Base-by-base conservation (phyloP, 345 rosid species). In the Moricandia moricandioides region DNA sequence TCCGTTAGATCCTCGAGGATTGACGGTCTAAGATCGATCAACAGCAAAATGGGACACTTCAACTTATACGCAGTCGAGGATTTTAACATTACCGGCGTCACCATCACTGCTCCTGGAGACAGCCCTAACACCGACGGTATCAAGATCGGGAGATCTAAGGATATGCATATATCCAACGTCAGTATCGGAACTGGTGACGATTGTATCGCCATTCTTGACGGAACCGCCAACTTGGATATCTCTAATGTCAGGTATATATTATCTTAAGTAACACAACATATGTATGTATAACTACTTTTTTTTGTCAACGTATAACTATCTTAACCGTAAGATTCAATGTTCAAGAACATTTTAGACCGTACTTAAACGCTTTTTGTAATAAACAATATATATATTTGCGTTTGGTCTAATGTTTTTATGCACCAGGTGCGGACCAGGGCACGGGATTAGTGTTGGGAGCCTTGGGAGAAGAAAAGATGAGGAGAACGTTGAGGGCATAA, bases 71-170 rank as follows among this genome's bases (percentile, higher is more conserved):
- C 68, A 0, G 79, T 70, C 18, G 54, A 71, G n/a, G 8, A 80
- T 76, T 75, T 80, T 6, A 52, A 70, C 13, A 5, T 75, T 6
- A 66, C 66, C 13, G 57, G 39, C n/a, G 73, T 75, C 11, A 61
- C 43, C 10, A 17, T 80, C 6, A 70, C 62, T n/a, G 80, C 83
- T 51, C 83, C 83, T 0, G 69, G 45, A 37, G 70, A 80, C 17
- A 80, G 83, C 35, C 83, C 83, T 30, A 80, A 80, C 16, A 80
- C 83, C 8, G 83, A 80, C 8, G 83, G 83, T 13, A 75, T 80
- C 65, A 80, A 80, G 60, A 80, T 80, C 56, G 83, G 83, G n/a
- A 62, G 6, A 27, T 80, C 80, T n/a, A 74, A 18, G n/a, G 0
- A 65, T 59, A 34, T 79, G 39, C 24, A 59, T 34, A 74, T 79